A percentile compares a stretch with the other conserved stretches of the same genome.
These are phyloP conservation scores for Oryza coarctata DNA, from an alignment of 176 grass and related monocot genomes.

Conservation along the genomic window DNA sequence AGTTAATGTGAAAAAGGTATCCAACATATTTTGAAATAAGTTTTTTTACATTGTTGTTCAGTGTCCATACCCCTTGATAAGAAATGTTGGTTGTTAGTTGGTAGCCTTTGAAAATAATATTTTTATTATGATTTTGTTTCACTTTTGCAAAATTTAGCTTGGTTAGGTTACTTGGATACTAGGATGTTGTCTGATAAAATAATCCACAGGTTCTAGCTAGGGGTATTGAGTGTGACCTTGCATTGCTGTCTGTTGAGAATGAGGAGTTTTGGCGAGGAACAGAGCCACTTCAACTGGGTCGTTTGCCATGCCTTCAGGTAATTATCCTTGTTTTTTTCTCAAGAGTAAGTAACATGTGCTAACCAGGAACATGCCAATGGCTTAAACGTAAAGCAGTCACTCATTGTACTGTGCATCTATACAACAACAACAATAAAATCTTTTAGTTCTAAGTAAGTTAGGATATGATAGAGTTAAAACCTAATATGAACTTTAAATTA, in stretches of 20 bases:
- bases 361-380: not conserved
- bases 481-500: no score
- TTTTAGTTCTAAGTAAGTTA: no score
- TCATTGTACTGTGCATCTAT: not conserved
- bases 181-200: conserved; percentile 41
- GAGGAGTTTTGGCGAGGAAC: conserved; percentile 94
- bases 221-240: conserved; percentile 93
- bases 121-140: not conserved
- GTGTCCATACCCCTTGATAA: not conserved
- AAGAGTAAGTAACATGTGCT: not conserved
- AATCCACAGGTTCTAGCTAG: conserved; percentile 88
- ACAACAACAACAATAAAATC: no score
- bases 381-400: not conserved
- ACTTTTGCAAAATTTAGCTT: conserved; percentile 6
- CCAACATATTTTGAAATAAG: not conserved
- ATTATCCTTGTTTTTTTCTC: not conserved
- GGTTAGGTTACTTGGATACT: not conserved
- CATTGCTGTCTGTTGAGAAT: conserved; percentile 90
- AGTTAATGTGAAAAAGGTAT: not conserved
- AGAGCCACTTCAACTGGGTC: conserved; percentile 79
- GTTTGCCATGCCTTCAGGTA: conserved; percentile 95
- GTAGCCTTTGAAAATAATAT: not conserved
- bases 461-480: no score
- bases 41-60: not conserved
- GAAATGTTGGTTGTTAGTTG: not conserved